A percentile compares a stretch with the other conserved stretches of the same genome.
These are phyloP conservation scores for Akanthomyces dipterigenus DNA, from an alignment of 2,329 filamentous ascomycete genomes.

Conservation along the genomic window DNA sequence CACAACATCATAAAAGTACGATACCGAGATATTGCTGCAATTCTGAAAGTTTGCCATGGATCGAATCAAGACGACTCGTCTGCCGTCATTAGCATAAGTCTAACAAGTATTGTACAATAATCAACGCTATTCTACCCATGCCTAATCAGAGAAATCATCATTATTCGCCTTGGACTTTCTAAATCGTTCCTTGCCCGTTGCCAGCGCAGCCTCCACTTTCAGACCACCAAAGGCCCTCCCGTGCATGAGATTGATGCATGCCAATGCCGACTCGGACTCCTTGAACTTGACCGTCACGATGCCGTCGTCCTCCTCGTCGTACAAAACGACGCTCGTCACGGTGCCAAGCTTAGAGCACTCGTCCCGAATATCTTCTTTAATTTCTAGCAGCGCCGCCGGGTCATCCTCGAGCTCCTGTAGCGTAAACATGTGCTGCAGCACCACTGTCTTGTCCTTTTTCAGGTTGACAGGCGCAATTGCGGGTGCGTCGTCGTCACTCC, in stretches of 20 bases:
- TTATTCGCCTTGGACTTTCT: conserved; percentile 57
- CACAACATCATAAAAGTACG: too few species aligned
- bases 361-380: conserved; percentile 89
- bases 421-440: conserved; percentile 92
- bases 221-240: conserved; percentile 73
- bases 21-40: too few species aligned
- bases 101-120: background rate
- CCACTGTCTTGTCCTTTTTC: conserved; percentile 71
- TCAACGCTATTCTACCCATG: background rate
- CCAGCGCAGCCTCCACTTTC: conserved; percentile 63
- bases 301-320: conserved; percentile 77
- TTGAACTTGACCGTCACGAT: conserved; percentile 80
- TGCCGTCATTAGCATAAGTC: background rate
- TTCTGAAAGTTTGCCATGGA: too few species aligned
- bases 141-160: conserved; percentile 24
- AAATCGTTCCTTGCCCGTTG: conserved; percentile 66
- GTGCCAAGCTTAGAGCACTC: conserved; percentile 81
- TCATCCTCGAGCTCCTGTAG: conserved; percentile 79
- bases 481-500: conserved; percentile 80
- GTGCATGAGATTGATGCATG: conserved; percentile 69
- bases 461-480: conserved; percentile 36
- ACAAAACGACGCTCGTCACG: conserved; percentile 87
- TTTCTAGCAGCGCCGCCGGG: conserved; percentile 73
- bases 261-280: conserved; percentile 61
- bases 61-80: background rate